phyloP scores from a whole-genome alignment of 495 filamentous ascomycete species.

The Achaetomiella virescens region DNA sequence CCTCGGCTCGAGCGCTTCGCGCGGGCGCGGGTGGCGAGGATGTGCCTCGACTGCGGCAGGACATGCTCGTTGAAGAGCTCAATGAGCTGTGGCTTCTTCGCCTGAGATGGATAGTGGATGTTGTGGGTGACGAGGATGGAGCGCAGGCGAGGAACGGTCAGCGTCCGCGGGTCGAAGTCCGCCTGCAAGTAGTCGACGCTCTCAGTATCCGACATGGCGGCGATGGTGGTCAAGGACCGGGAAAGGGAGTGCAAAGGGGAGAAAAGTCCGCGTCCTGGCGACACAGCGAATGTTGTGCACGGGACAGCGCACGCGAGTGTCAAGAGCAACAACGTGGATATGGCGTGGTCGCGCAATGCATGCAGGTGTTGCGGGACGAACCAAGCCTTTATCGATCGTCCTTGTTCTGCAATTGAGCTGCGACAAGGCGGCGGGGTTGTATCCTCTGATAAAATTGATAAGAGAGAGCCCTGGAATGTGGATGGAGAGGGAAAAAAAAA shows the following conservation, averaged over 20 bases:
- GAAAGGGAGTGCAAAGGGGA: not conserved
- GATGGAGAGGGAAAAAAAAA: conserved; percentile 9
- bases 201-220: conserved; percentile 57
- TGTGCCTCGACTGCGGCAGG: conserved; percentile 65
- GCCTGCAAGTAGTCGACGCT: conserved; percentile 73
- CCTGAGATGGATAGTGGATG: conserved; percentile 71
- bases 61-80: conserved; percentile 76
- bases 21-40: conserved; percentile 64
- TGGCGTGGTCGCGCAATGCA: not conserved
- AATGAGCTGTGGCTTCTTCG: conserved; percentile 81
- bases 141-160: conserved; percentile 81
- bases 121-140: conserved; percentile 84
- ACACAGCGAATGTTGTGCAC: not conserved
- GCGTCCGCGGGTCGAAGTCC: conserved; percentile 72
- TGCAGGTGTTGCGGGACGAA: not conserved
- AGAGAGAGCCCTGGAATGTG: not conserved
- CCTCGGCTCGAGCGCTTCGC: conserved; percentile 77
- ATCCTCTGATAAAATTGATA: not conserved
- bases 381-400: not conserved
- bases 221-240: not conserved
- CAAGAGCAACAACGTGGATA: not conserved
- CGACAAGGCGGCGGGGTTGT: not conserved
- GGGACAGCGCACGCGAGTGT: not conserved
- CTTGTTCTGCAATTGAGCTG: not conserved
- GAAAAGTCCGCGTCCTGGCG: not conserved